Evolutionary conservation across 2,329 filamentous ascomycete species (phyloP), one percentile per base, ranked within the genome.

Genomic region (Aspergillus neoniger): DNA sequence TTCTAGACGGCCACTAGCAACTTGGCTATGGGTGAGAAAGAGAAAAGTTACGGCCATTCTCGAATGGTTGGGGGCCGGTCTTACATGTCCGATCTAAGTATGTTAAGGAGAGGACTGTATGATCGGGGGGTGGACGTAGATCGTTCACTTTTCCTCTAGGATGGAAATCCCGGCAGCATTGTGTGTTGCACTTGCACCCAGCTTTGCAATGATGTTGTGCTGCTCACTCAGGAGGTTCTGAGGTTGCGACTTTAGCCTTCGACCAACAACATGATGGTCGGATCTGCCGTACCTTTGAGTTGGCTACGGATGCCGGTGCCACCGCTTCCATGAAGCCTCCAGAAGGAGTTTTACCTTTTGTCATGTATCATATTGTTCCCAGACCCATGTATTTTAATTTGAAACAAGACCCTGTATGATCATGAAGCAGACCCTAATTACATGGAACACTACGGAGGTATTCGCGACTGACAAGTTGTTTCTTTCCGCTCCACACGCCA

Each of bases 61-160:
- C 14, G 44, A 50, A 32, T 30, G 47, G 47, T 44, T 23, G n/a
- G 47, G 17, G n/a, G 47, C 17, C 47, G 47, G 17, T 30, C 25
- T 50, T 50, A 50, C 47, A 50, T 32, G 47, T 50, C 47, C 47
- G 47, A 50, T 50, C 47, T 30, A n/a, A 32, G 14, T 49, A 30
- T 36, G 32, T 36, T 36, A 14, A 50, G 25, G 25, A 32, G 25
- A 17, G 23, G 25, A 50, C 15, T n/a, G 21, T n/a, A 9, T 49
- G 47, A 28, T 25, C 47, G 15, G 9, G 25, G 25, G 25, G 5
- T 48, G 44, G n/a, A n/a, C 25, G 47, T 49, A 28, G 47, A 50
- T 50, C 47, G n/a, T n/a, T 30, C 47, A 28, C 4, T 36, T 36
- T 1, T 10, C 10, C 47, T 17, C 19, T 19, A 44, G 19, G 19